Base-by-base conservation (phyloP, 2,329 filamentous ascomycete genomes). In the Tolypocladium album region DNA sequence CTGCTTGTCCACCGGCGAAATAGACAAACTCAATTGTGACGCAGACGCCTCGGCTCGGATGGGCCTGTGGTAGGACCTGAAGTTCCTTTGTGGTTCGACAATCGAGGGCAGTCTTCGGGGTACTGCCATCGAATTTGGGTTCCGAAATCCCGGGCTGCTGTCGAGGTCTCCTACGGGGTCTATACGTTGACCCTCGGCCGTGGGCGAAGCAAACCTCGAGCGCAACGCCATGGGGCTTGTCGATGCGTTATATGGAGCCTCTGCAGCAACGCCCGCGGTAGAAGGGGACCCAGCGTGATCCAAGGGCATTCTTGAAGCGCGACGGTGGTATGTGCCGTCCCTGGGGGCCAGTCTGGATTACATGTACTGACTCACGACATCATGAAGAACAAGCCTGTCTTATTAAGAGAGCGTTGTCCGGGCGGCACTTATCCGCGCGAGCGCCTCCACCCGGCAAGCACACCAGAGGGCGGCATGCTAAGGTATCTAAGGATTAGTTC, bases 41-140 rank as follows among this genome's bases (percentile, higher is more conserved):
- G 78, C 79, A 27, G 76, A 74, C 38, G 74, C 67, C 62, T 75
- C 74, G 58, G 72, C 73, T 61, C 74, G 74, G 62, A 75, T 72
- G 34, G 76, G 73, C 39, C 73, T 69, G 63, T 77, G 76, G 58
- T 76, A 76, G 36, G 75, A 69, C 58, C 68, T 72, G 58, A 75
- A 72, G 55, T 69, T 74, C 56, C 67, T 66, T 60, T 65, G 72
- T 55, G 66, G 66, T 42, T 67, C 66, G 13, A 63, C 62, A 59
- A 67, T 66, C 55, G 71, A 69, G 39, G 70, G 71, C 57, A 76
- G 67, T 60, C 78, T 75, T 66, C 78, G 75, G 64, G 70, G 78
- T 27, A 79, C 82, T 52, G 78, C 67, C 63, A 78, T 74, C 67
- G 77, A 79, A 64, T 76, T 71, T 58, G 70, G 71, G 45, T 55